phyloP scores from a whole-genome alignment of 495 filamentous ascomycete species.

The Neurospora sp. region DNA sequence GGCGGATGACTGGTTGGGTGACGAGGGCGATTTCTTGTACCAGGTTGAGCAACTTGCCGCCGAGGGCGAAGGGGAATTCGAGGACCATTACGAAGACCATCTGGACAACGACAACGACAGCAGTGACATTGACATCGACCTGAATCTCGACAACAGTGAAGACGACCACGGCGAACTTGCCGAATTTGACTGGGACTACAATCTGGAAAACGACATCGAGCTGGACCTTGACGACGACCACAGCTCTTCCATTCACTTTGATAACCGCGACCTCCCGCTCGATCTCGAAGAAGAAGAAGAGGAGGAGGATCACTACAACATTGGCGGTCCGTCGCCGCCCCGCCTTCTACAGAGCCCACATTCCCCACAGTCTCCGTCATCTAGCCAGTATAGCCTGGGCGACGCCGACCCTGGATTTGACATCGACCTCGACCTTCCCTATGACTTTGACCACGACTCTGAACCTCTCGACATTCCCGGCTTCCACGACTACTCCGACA shows the following conservation, averaged over 20 bases:
- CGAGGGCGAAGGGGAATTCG: background rate
- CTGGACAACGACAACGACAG: background rate
- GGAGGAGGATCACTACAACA: background rate
- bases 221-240: background rate
- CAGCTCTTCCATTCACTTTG: background rate
- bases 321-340: background rate
- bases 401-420: background rate
- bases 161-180: background rate
- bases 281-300: background rate
- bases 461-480: background rate
- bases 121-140: background rate
- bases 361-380: background rate
- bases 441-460: background rate
- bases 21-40: background rate
- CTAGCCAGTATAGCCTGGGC: background rate
- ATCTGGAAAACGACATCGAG: background rate
- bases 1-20: background rate
- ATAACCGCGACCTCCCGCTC: background rate
- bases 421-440: background rate
- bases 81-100: background rate
- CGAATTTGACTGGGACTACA: background rate
- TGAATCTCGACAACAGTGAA: background rate
- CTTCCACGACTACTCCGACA: background rate
- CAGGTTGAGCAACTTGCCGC: background rate
- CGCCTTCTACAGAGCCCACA: background rate